Base-by-base conservation (phyloP, 2,329 filamentous ascomycete genomes). In the Fusarium devonianum region DNA sequence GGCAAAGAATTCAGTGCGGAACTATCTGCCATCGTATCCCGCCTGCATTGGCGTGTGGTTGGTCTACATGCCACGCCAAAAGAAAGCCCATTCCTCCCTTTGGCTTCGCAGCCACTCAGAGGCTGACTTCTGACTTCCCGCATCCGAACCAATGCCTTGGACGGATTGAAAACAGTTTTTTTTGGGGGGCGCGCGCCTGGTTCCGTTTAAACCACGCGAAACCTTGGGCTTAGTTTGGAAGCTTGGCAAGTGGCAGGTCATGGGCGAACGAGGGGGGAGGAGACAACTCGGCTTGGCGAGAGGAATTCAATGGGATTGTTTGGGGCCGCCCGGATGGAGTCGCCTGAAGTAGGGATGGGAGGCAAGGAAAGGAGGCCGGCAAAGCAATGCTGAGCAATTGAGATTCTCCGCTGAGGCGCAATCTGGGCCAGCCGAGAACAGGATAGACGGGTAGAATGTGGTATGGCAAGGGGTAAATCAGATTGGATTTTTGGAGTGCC, bases 401-500 rank as follows among this genome's bases (percentile, higher is more conserved):
- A 37, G 9, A 13, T 17, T 23, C 10, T 34, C 36, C 17, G 26
- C 13, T 21, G n/a, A 23, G 14, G 18, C 30, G 43, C 19, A 22
- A 33, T 23, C 3, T 1, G 18, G 10, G n/a, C n/a, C n/a, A n/a
- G n/a, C n/a, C 41, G 19, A 22, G 32, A 36, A 17, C 14, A 14
- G 17, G n/a, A 7, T 10, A 23, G 34, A 29, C 32, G 56, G 22
- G 36, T 45, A 48, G 35, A 33, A 43, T 35, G 13, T 25, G 45
- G 56, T 25, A 29, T 42, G 47, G 33, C 2, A 10, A 30, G 1
- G 14, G 30, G n/a, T 13, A 10, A 22, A 11, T 7, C 43, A 23
- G 47, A 59, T 42, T 47, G 38, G 18, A 39, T 48, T 16, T 19
- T 10, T 26, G 9, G n/a, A n/a, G n/a, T n/a, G n/a, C n/a, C n/a